Evolutionary conservation across 495 filamentous ascomycete genomes (phyloP), one percentile per base, ranked within the genome.

Genomic region (Lophiostoma macrostomum): DNA sequence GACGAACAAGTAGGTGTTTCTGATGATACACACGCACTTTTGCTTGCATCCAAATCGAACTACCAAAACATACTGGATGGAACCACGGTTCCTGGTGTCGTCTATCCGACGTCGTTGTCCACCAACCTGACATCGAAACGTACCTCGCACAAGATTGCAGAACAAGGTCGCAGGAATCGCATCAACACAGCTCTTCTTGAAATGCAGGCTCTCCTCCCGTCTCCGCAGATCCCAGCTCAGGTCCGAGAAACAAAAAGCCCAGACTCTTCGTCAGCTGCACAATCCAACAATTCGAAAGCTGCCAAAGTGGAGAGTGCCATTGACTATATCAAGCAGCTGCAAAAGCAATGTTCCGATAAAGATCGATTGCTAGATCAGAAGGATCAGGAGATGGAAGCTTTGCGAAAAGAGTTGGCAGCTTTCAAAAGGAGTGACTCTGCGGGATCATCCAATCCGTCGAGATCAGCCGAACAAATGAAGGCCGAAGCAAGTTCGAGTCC

Each of bases 41-140:
- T 96, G 37, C 76, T 98, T 19, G 88, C 91, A 10, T 87, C 86
- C 27, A 96, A 96, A 65, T 96, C 90, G 16, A 98, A 98, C 66
- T 98, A 98, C 64, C 93, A 98, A 66, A 93, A 96, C 64, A 93
- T 98, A 46, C 71, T 98, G 23, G 91, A 97, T 65, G 93, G 93
- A 35, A 97, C 85, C 32, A 81, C 86, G 35, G 81, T 95, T 4
- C 89, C 88, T 0, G 93, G 93, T 10, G 85, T 98, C 20, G 87
- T 83, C 1, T 98, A 96, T 56, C 93, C 93, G 0, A 86, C 88
- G 60, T 85, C 88, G 13, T 76, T 98, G 16, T 91, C 90, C 4
- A 93, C 90, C 27, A 94, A 94, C 47, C 72, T 98, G 25, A 96
- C 90, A 22, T 95, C 89, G 8, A 98, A 98, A 73, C 86, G 93